A percentile compares a stretch with the other conserved stretches of the same genome.
phyloP scores from a whole-genome alignment of 176 grass and related monocot species.

The Hordeum marinum region DNA sequence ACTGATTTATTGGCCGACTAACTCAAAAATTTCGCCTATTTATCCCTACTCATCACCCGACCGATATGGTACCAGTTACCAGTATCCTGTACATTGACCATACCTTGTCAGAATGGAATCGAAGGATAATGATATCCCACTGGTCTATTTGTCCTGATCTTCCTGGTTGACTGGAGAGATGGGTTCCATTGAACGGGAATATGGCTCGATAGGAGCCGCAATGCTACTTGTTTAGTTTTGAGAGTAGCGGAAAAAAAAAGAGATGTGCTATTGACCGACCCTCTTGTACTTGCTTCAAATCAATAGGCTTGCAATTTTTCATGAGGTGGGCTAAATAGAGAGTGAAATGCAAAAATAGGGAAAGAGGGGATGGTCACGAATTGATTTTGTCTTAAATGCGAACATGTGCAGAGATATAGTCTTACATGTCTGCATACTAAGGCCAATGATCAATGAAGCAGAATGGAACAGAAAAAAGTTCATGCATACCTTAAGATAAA shows the following conservation, averaged over 20 bases:
- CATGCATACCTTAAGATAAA: slow-evolving; percentile 55
- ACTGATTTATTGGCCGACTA: too few relatives aligned
- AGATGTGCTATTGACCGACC: background rate
- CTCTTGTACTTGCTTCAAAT: background rate
- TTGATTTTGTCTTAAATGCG: background rate
- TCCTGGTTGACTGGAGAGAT: too few relatives aligned
- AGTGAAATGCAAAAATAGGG: background rate
- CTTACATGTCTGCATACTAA: background rate
- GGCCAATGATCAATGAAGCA: background rate
- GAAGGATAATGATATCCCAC: too few relatives aligned
- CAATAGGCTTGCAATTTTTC: background rate
- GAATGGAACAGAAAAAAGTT: background rate
- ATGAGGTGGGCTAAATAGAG: background rate
- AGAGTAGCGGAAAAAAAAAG: background rate
- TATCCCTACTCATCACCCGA: too few relatives aligned
- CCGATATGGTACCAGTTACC: too few relatives aligned
- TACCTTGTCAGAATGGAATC: too few relatives aligned
- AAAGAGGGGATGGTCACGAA: background rate
- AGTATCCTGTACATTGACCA: too few relatives aligned
- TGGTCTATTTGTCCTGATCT: too few relatives aligned
- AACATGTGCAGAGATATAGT: background rate
- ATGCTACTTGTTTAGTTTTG: too few relatives aligned
- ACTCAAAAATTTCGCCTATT: too few relatives aligned
- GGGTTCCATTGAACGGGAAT: too few relatives aligned
- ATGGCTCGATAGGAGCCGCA: too few relatives aligned